phyloP scores from a whole-genome alignment of 2,329 filamentous ascomycete genomes.

The Bipolaris victoriae region DNA sequence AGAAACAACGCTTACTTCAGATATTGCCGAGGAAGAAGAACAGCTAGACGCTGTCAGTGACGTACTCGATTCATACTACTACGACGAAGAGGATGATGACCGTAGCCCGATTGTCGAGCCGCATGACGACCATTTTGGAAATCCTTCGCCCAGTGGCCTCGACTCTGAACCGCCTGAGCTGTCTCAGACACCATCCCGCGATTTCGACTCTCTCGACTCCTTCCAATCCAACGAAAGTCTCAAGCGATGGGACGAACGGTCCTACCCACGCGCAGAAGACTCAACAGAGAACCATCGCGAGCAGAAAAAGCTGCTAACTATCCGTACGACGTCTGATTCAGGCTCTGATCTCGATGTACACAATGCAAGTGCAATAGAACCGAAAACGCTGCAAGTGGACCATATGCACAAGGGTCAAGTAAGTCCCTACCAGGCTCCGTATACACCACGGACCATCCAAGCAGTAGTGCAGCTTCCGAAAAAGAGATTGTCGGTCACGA shows the following conservation, averaged over 20 bases:
- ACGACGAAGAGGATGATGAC: constrained; percentile 54
- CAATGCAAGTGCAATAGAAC: constrained; percentile 5
- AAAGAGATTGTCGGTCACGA: constrained; percentile 19
- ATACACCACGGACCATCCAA: constrained; percentile 21
- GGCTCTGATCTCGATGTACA: constrained; percentile 18
- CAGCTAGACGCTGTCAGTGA: constrained; percentile 64
- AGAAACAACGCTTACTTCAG: constrained; percentile 34
- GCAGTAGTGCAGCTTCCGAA: constrained; percentile 18
- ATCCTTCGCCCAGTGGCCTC: constrained; percentile 26
- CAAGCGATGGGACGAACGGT: constrained; percentile 26
- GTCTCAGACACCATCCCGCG: constrained; percentile 38
- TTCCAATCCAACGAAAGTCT: constrained; percentile 33
- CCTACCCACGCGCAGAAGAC: constrained; percentile 14
- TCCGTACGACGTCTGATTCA: constrained; percentile 17
- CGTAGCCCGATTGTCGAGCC: constrained; percentile 20
- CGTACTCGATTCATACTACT: constrained; percentile 65
- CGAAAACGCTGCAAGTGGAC: constrained; percentile 12
- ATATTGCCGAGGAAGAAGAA: constrained; percentile 38
- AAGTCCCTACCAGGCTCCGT: constrained; percentile 25
- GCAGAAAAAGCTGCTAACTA: constrained; percentile 22
- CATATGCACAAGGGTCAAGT: constrained; percentile 21
- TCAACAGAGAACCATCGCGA: constrained; percentile 11
- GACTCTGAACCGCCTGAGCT: constrained; percentile 34
- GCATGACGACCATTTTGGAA: constrained; percentile 13
- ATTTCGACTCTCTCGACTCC: constrained; percentile 32